phyloP scores from a whole-genome alignment of 208 protist genomes.

The Herpetomonas tarakana region DNA sequence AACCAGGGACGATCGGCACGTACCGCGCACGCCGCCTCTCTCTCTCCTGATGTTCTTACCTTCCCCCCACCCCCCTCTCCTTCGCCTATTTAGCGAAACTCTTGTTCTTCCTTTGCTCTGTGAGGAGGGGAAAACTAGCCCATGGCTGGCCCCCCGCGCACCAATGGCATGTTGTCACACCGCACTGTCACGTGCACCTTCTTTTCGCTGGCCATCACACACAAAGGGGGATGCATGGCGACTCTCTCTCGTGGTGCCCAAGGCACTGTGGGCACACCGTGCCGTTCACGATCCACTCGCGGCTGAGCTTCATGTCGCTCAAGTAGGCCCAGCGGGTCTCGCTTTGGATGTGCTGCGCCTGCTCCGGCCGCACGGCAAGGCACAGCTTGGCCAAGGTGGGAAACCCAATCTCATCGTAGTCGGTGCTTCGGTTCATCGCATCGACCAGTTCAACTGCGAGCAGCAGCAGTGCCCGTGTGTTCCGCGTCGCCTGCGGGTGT shows the following conservation, averaged over 20 bases:
- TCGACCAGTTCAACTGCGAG: slow-evolving; percentile 58
- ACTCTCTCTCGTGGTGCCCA: slow-evolving; percentile 11
- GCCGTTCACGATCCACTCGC: slow-evolving; percentile 41
- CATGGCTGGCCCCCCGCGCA: no score
- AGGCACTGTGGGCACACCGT: slow-evolving; percentile 32
- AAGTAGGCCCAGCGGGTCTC: slow-evolving; percentile 71
- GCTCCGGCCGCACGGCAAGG: slow-evolving; percentile 37
- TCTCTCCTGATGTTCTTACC: slow-evolving; percentile 63
- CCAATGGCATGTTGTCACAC: no score
- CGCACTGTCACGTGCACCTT: no score
- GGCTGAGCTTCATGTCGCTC: slow-evolving; percentile 63
- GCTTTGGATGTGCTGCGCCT: slow-evolving; percentile 42
- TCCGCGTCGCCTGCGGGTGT: no score
- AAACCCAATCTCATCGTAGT: slow-evolving; percentile 76
- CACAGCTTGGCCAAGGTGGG: slow-evolving; percentile 47
- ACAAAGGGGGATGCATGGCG: no score
- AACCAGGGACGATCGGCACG: no score
- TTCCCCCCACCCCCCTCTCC: slow-evolving; percentile 74
- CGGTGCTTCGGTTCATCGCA: slow-evolving; percentile 62
- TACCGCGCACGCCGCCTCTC: slow-evolving; percentile 72
- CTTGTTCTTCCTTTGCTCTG: no score
- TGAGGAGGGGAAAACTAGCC: no score
- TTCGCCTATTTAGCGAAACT: no score
- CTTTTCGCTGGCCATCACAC: no score
- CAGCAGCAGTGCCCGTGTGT: slow-evolving; percentile 26